Conservation (phyloP, 2,329 filamentous ascomycete genomes). For the Phyllosticta capitalensis region DNA sequence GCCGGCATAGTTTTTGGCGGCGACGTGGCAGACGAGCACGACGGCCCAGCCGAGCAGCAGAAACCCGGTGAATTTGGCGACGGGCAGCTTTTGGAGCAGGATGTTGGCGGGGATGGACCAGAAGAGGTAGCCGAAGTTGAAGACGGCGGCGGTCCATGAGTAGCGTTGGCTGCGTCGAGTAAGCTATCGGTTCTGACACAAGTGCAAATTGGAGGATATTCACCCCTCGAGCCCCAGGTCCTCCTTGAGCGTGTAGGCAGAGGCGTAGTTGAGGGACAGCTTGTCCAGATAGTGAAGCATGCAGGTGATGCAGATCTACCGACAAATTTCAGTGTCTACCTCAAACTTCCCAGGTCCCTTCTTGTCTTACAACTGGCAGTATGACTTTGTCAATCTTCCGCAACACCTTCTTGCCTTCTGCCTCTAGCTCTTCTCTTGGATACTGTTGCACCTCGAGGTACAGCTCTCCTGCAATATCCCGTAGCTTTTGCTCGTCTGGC, state of each 20-base stretch:
- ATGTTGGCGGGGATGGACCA: constrained; percentile 32
- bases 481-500: constrained; percentile 14
- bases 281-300: constrained; percentile 40
- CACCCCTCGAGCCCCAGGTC: constrained; percentile 19
- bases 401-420: constrained; percentile 32
- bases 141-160: constrained; percentile 33
- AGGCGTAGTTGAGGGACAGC: constrained; percentile 33
- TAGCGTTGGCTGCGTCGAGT: constrained; percentile 24
- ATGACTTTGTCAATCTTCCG: constrained; percentile 39
- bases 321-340: not conserved
- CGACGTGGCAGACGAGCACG: constrained; percentile 34
- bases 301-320: constrained; percentile 32
- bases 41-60: constrained; percentile 36
- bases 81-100: constrained; percentile 27
- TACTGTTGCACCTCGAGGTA: constrained; percentile 37
- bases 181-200: not conserved
- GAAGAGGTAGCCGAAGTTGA: constrained; percentile 37
- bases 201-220: not conserved
- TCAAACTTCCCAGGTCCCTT: not conserved
- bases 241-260: constrained; percentile 27
- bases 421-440: constrained; percentile 34
- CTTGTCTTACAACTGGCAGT: constrained; percentile 33
- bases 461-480: constrained; percentile 37
- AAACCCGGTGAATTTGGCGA: constrained; percentile 27
- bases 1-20: constrained; percentile 28